These are phyloP conservation scores for Jaapia argillacea DNA, from an alignment of 768 basidiomycete genomes.

Conservation along the genomic window DNA sequence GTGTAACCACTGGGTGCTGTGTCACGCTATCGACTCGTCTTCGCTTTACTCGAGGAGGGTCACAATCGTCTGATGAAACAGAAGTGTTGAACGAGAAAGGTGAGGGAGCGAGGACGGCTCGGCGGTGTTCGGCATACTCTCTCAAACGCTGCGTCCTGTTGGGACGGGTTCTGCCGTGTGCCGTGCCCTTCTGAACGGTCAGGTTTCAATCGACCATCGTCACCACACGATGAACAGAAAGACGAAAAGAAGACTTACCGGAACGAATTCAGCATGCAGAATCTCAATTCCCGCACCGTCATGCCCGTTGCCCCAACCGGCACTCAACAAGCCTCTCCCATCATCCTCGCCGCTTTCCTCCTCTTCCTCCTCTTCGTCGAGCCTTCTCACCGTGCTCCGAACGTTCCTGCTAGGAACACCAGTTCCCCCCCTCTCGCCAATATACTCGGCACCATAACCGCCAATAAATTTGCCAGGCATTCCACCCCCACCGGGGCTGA, in stretches of 20 bases:
- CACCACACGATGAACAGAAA: not conserved
- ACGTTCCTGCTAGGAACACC: constrained; percentile 4
- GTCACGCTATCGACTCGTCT: constrained; percentile 1
- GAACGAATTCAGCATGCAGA: constrained; percentile 48
- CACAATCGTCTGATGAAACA: constrained; percentile 1
- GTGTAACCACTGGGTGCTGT: constrained; percentile 3
- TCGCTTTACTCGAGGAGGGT: constrained; percentile 4
- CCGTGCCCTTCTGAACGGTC: constrained; percentile 37
- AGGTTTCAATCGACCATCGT: constrained; percentile 2
- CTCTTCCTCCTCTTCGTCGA: constrained; percentile 16
- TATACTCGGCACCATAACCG: constrained; percentile 25
- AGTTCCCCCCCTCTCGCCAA: constrained; percentile 2
- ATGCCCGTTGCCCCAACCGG: constrained; percentile 70
- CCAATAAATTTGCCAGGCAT: constrained; percentile 36
- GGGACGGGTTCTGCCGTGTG: constrained; percentile 43
- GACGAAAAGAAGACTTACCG: constrained; percentile 32
- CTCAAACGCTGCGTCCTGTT: constrained; percentile 58
- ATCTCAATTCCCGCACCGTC: constrained; percentile 73
- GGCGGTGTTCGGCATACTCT: constrained; percentile 57
- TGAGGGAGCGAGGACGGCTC: constrained; percentile 27
- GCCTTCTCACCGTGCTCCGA: not conserved
- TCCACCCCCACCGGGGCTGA: constrained; percentile 33
- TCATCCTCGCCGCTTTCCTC: constrained; percentile 37
- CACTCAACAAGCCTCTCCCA: constrained; percentile 51
- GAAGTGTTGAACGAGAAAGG: not conserved